Base-by-base conservation (phyloP, 345 rosid species). In the Lepidium aucheri region DNA sequence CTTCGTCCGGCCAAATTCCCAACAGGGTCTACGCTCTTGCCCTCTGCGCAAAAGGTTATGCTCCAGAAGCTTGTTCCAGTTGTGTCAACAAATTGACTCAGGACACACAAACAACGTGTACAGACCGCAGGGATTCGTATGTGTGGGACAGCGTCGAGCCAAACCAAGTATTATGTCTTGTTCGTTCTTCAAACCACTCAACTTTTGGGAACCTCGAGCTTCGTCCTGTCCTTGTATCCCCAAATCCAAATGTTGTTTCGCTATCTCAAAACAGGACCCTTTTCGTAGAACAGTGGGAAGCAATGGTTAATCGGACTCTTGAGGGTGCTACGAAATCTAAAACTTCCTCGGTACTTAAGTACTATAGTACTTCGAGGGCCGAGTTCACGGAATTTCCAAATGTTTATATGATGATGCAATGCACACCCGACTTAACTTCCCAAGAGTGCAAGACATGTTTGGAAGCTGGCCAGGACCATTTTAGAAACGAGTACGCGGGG, bases 351-450 rank as follows among this genome's bases (percentile, higher is more conserved):
- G 72, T 58, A 0, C 76, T 52, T 3, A 78, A 80, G 52, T 58
- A 58, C 20, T 80, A 39, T 58, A 77, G 76, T 7, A 65, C 28
- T n/a, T n/a, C n/a, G n/a, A n/a, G n/a, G n/a, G 63, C 71, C 0
- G 47, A 28, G 4, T 4, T 65, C 13, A 34, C 49, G 0, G 13
- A 14, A 8, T 42, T 1, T 10, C 17, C 33, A 1, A 77, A 16
- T 1, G 68, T 74, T 8, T 77, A 74, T 46, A 70, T 72, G 1
- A 8, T 82, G 12, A 63, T 61, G 73, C 81, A 78, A 39, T 82
- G 89, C 53, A 70, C 75, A n/a, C 80, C 86, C 1, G 89, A 84
- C 54, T 3, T 82, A n/a, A 67, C 79, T 0, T 40, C 22, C 33
- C 38, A 28, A 9, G 68, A 70, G 22, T 82, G 83, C 6, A 38